These are phyloP conservation scores for Cryptococcus floricola DNA, from an alignment of 1,284 basidiomycete species.

Conservation along the genomic window DNA sequence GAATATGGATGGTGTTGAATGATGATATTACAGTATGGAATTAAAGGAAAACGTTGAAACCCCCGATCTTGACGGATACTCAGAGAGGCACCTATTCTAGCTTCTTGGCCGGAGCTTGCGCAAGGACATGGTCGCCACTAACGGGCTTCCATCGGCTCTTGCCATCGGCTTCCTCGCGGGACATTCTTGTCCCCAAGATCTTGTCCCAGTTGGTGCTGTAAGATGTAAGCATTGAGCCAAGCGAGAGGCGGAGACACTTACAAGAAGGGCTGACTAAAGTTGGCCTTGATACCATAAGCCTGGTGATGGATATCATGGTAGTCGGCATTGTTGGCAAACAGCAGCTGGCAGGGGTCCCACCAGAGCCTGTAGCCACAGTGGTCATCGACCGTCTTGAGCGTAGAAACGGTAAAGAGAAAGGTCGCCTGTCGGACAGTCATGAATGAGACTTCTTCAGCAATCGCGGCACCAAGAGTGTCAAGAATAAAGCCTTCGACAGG, in stretches of 20 bases:
- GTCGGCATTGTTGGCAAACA: constrained; percentile 91
- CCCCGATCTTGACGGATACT: not conserved
- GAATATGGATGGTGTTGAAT: not conserved
- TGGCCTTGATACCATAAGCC: constrained; percentile 87
- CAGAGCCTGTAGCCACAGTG: constrained; percentile 91
- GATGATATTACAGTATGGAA: constrained; percentile 1
- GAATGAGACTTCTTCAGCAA: constrained; percentile 67
- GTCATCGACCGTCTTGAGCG: constrained; percentile 94
- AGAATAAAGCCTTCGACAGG: constrained; percentile 90
- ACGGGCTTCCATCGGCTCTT: constrained; percentile 26
- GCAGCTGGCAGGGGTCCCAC: constrained; percentile 80
- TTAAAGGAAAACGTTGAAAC: constrained; percentile 1
- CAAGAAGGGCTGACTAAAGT: constrained; percentile 93
- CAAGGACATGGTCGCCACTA: constrained; percentile 12
- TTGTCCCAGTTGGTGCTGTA: constrained; percentile 49
- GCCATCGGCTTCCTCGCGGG: constrained; percentile 36
- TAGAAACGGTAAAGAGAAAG: constrained; percentile 77
- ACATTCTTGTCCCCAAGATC: constrained; percentile 48
- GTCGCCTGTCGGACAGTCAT: constrained; percentile 83
- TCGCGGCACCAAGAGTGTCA: constrained; percentile 74
- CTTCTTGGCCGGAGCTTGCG: constrained; percentile 12
- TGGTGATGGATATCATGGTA: constrained; percentile 99
- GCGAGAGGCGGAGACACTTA: constrained; percentile 20
- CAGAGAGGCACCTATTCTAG: constrained; percentile 6
- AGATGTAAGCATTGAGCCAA: not conserved